Evolutionary conservation across 2,329 filamentous ascomycete species (phyloP).

Genomic region (Aureobasidium sp.): DNA sequence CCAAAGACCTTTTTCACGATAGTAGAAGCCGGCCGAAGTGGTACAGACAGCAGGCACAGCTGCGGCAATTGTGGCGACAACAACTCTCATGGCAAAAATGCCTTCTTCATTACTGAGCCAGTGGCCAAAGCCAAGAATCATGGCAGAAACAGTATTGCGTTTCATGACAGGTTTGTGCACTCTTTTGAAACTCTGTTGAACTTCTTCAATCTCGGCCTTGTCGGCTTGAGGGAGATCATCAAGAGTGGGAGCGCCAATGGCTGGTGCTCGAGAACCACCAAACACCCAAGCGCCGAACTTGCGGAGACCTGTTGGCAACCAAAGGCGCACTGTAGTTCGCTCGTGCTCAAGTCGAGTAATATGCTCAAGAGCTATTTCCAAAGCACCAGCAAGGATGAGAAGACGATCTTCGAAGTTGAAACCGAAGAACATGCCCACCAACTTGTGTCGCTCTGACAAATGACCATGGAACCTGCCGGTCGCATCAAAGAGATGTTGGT

Average conservation of each 20-base stretch:
- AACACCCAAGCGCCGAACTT: conserved; percentile 11
- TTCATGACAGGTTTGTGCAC: conserved; percentile 24
- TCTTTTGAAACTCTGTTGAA: conserved; percentile 4
- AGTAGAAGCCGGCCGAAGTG: conserved; percentile 40
- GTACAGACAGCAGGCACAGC: conserved; percentile 5
- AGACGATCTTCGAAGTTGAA: conserved; percentile 17
- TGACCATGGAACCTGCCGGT: conserved; percentile 6
- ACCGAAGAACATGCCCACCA: conserved; percentile 15
- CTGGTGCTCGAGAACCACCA: neutral
- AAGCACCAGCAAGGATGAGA: neutral
- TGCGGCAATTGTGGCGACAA: conserved; percentile 12
- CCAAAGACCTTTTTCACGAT: conserved; percentile 41
- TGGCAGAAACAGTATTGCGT: conserved; percentile 37
- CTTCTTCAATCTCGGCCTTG: conserved; percentile 6
- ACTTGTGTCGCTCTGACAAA: neutral
- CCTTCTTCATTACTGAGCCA: conserved; percentile 16
- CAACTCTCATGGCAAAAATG: conserved; percentile 9
- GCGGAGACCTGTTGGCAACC: conserved; percentile 12
- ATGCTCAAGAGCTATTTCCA: conserved; percentile 4
- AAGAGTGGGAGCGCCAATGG: neutral
- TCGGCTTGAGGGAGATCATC: conserved; percentile 10
- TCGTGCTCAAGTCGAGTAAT: conserved; percentile 4
- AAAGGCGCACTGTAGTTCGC: neutral
- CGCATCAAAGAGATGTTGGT: conserved; percentile 11
- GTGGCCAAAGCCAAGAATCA: conserved; percentile 33